Conservation (phyloP, 2,329 filamentous ascomycete species). For the Penicillium aurantiogriseum region DNA sequence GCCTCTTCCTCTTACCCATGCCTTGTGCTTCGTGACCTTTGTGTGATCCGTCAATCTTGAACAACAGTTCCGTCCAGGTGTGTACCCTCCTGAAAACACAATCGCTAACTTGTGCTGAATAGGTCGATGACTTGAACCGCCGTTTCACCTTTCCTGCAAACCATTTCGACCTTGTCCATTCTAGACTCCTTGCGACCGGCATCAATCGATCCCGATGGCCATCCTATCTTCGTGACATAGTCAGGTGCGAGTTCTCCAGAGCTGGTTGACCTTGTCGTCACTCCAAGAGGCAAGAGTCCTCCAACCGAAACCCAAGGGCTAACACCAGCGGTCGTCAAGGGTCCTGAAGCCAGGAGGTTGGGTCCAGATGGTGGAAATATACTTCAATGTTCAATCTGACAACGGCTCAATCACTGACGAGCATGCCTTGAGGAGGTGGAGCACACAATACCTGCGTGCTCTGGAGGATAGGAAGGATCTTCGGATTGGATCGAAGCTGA, state of each 20-base stretch:
- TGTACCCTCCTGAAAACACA: not conserved
- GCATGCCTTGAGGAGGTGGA: slow-evolving; percentile 67
- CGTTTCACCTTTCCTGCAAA: slow-evolving; percentile 66
- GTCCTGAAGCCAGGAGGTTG: slow-evolving; percentile 71
- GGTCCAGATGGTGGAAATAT: slow-evolving; percentile 85
- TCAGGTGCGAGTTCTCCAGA: slow-evolving; percentile 40
- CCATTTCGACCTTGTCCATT: slow-evolving; percentile 81
- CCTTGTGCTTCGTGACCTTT: not conserved
- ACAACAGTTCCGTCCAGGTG: not conserved
- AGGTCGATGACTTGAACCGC: slow-evolving; percentile 69
- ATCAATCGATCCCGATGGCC: slow-evolving; percentile 72
- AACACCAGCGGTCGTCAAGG: slow-evolving; percentile 21
- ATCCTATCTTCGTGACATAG: slow-evolving; percentile 73
- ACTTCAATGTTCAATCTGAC: slow-evolving; percentile 80
- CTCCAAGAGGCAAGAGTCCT: not conserved
- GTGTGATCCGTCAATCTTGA: not conserved
- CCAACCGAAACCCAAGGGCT: slow-evolving; percentile 3
- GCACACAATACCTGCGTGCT: slow-evolving; percentile 60
- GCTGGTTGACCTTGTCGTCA: not conserved
- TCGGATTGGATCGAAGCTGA: slow-evolving; percentile 61
- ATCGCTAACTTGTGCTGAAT: slow-evolving; percentile 19
- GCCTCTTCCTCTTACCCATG: not conserved
- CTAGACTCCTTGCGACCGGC: slow-evolving; percentile 58
- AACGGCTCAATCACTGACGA: slow-evolving; percentile 72
- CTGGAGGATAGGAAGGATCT: slow-evolving; percentile 66